These are phyloP conservation scores for Euphorbia pulcherrima DNA, from an alignment of 345 rosid species.

Conservation along the genomic window DNA sequence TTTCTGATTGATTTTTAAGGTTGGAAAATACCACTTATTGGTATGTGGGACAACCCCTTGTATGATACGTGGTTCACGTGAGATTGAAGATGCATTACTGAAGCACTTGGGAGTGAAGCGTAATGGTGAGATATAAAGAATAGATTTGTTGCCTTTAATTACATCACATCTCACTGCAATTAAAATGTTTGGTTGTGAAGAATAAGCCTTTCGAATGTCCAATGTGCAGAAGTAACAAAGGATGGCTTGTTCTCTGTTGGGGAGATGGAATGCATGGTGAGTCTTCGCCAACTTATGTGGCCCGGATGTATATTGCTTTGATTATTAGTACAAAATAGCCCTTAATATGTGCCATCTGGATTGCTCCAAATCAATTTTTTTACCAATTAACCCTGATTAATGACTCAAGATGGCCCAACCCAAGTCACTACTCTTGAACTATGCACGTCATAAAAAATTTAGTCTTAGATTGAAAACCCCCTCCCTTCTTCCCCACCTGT, in stretches of 20 bases:
- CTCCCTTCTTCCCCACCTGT: background rate
- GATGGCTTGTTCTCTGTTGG: conserved; percentile 99
- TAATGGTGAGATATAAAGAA: conserved; percentile 51
- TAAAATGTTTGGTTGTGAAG: conserved; percentile 8
- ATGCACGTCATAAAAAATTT: too few species aligned
- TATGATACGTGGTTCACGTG: conserved; percentile 92
- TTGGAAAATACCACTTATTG: conserved; percentile 89
- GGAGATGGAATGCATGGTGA: conserved; percentile 99
- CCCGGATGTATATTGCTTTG: conserved; percentile 1
- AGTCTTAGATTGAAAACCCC: too few species aligned
- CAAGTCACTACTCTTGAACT: background rate
- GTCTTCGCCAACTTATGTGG: conserved; percentile 18
- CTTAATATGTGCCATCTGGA: background rate
- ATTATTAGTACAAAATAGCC: background rate
- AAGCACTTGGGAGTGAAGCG: conserved; percentile 96
- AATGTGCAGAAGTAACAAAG: conserved; percentile 77
- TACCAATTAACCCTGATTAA: background rate
- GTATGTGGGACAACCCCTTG: conserved; percentile 99
- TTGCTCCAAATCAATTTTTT: background rate
- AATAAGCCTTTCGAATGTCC: conserved; percentile 18
- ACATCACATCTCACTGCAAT: background rate
- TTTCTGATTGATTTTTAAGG: conserved; percentile 45
- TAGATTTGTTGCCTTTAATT: conserved; percentile 7
- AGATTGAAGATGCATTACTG: conserved; percentile 75
- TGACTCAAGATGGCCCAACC: background rate